Evolutionary conservation across 2,329 filamentous ascomycete species (phyloP), one percentile per base, ranked within the genome.

Genomic region (Graphiopsis chlorocephala): DNA sequence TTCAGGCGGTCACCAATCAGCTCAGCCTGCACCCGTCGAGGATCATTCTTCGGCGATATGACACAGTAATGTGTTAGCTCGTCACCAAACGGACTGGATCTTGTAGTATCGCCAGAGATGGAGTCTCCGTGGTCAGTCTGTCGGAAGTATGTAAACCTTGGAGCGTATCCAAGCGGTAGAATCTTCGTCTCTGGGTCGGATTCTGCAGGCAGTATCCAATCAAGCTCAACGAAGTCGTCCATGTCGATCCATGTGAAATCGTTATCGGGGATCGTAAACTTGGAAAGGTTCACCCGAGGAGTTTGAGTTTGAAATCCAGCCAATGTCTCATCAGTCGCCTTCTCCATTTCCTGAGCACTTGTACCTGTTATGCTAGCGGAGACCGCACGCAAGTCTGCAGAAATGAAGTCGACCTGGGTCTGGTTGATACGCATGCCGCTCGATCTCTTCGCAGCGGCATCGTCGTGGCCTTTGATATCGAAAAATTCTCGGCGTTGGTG

Each of bases 171-270:
- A 10, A 99, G 84, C 0, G 96, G 96, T 62, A 99, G 79, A 53
- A 99, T 99, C 76, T 95, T 93, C 0, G 94, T 98, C 70, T 96
- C 90, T 0, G 94, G 93, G 69, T 97, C 96, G 33, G 90, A 87
- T 73, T 96, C 92, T 15, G 92, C 90, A 0, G 94, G 94, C 26
- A 97, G 79, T 62, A 97, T 93, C 94, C 94, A 98, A 75, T 97
- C 96, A 25, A 99, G 81, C 76, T 99, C 95, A 31, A 99, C 93
- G 78, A 99, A 99, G 75, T 99, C 95, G 74, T 99, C 95, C 93
- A 99, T 98, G 73, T 99, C 95, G 68, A 99, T 93, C 95, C 95
- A 99, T 63, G 90, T 93, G 70, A 93, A 88, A 73, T 99, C 95
- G 63, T 96, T 91, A 75, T 99, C 95, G 0, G 95, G 94, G 58